Evolutionary conservation across 1,284 basidiomycete genomes (phyloP), one percentile per base, ranked within the genome.

Genomic region (Wolfiporia cocos): DNA sequence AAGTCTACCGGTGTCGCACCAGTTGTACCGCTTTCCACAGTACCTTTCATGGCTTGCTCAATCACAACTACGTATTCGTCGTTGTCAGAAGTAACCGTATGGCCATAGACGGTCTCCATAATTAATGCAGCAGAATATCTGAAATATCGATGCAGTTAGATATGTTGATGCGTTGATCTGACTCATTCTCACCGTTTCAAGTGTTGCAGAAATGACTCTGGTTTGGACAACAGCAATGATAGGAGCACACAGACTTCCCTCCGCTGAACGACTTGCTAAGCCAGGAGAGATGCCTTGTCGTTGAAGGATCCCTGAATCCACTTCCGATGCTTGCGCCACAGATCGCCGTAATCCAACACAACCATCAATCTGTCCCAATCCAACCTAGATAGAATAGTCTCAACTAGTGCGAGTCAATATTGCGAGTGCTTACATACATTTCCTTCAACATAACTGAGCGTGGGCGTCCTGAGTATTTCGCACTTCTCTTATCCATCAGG

Each of bases 291-390:
- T 4, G 38, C 43, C 31, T 48, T 43, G 6, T 42, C 19, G 21
- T 46, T 46, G 24, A 58, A 53, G n/a, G 48, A 50, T 20, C 50
- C 50, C 22, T 55, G 53, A 17, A 54, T 49, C 37, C 57, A 47
- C 31, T 45, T 43, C 14, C 57, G 53, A 17, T 54, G 52, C 30
- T 47, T 49, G 18, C 55, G 49, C 44, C 49, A 56, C 17, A 35
- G 37, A n/a, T 50, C 48, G 3, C 49, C 50, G 29, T 54, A 55
- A 7, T 39, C 44, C 41, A 47, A n/a, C n/a, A n/a, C n/a, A n/a
- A n/a, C n/a, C n/a, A n/a, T n/a, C n/a, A n/a, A n/a, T n/a, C n/a
- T n/a, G n/a, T n/a, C n/a, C n/a, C n/a, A n/a, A n/a, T n/a, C n/a
- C n/a, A n/a, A n/a, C n/a, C n/a, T n/a, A n/a, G n/a, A n/a, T n/a